Evolutionary conservation across 177 flowering plant species (phyloP).

Genomic region (Vitis hybrid): DNA sequence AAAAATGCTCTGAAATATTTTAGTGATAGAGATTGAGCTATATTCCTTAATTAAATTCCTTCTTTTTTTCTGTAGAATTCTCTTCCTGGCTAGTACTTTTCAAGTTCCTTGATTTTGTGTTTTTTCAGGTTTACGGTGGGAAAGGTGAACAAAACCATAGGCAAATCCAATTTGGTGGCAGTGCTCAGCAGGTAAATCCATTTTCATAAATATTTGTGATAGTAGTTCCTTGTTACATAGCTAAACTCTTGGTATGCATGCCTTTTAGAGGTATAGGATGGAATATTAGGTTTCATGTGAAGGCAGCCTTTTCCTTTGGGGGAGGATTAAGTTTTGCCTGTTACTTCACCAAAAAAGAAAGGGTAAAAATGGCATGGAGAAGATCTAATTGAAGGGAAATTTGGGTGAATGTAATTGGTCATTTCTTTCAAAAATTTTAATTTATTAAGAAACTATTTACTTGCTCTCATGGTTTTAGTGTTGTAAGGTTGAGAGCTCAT

Average conservation of each 20-base stretch:
- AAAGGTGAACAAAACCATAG: slow-evolving; percentile 72
- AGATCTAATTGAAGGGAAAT: no score
- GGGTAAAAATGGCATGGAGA: no score
- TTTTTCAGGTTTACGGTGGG: slow-evolving; percentile 64
- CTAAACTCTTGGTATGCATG: neutral
- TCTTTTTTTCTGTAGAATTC: neutral
- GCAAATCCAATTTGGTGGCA: slow-evolving; percentile 70
- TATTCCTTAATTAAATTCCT: neutral
- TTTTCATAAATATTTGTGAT: neutral
- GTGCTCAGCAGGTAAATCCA: slow-evolving; percentile 55
- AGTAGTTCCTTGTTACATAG: neutral
- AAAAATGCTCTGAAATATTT: neutral
- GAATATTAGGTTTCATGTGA: no score
- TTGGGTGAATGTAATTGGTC: no score
- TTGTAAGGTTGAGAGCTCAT: no score
- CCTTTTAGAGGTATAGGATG: no score
- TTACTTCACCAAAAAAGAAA: no score
- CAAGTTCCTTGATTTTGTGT: slow-evolving; percentile 1
- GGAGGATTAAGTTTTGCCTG: no score
- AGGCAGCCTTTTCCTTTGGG: no score
- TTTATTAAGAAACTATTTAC: no score
- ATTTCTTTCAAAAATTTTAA: no score
- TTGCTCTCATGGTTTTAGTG: no score
- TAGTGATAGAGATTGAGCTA: neutral
- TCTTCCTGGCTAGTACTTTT: neutral